Percentiles rank a stretch among this genome's conserved stretches.
Conservation (phyloP, 2,329 filamentous ascomycete species). For the Zymoseptoria ardabiliae region DNA sequence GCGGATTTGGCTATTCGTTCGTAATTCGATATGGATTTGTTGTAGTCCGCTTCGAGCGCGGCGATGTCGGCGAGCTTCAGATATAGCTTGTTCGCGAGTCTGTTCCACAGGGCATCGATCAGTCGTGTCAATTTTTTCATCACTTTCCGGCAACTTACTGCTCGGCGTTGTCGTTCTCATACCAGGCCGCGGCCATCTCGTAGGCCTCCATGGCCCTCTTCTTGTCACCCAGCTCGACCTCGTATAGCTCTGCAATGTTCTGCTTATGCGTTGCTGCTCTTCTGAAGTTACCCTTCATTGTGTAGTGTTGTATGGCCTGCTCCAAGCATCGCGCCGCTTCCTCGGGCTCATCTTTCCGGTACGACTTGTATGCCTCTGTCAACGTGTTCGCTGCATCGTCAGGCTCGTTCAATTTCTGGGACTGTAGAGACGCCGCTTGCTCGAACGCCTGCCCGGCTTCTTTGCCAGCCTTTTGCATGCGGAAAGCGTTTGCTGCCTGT, state of each 20-base stretch:
- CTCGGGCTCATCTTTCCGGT: constrained; percentile 75
- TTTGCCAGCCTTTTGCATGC: constrained; percentile 75
- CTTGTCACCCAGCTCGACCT: constrained; percentile 70
- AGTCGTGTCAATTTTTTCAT: constrained; percentile 2
- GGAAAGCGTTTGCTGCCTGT: constrained; percentile 85
- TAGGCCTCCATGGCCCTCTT: constrained; percentile 76
- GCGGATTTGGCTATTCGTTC: constrained; percentile 71
- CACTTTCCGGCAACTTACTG: constrained; percentile 50
- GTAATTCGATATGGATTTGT: constrained; percentile 71
- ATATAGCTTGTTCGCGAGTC: constrained; percentile 86
- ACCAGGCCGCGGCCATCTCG: constrained; percentile 81
- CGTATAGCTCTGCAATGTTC: constrained; percentile 76
- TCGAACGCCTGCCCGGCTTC: constrained; percentile 86
- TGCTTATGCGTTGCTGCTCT: constrained; percentile 88
- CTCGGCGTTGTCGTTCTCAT: constrained; percentile 75
- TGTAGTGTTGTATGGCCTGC: constrained; percentile 77
- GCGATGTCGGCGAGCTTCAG: constrained; percentile 86
- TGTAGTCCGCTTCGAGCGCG: constrained; percentile 75
- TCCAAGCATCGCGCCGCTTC: constrained; percentile 76
- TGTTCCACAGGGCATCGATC: constrained; percentile 30
- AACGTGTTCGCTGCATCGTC: constrained; percentile 86
- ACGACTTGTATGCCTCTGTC: constrained; percentile 90
- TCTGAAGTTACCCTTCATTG: constrained; percentile 80
- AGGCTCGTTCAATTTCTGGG: constrained; percentile 74
- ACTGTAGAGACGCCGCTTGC: constrained; percentile 72